Evolutionary conservation across 1,284 basidiomycete genomes (phyloP), one percentile per base, ranked within the genome.

Genomic region (Xerocomus minutiporus): DNA sequence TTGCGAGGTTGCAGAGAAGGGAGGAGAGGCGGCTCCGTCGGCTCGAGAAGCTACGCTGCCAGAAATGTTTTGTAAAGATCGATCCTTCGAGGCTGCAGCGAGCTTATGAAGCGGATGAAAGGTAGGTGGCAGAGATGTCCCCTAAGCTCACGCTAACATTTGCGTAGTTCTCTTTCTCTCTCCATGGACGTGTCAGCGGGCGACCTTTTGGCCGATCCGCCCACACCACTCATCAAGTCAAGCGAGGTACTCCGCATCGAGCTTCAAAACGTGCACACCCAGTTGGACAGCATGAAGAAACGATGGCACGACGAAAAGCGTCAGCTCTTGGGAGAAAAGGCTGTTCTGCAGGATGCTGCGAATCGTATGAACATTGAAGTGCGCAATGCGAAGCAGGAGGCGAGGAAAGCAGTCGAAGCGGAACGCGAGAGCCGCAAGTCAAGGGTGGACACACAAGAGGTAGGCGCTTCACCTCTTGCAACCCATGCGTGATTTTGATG

Each of bases 271-370:
- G 80, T 87, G 50, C 86, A 86, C 57, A 53, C 64, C 6, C 79
- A 88, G 52, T 73, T 90, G n/a, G 75, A 78, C 23, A 66, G 70
- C 25, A 79, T 90, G 74, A 84, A 80, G 70, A 73, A 72, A 29
- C 73, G 81, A 59, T 88, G 87, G 85, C 75, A 80, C n/a, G 74
- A 78, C 9, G 86, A 90, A 63, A 80, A 77, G 62, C 72, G 71
- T 35, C 72, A 76, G 51, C 72, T 89, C 8, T 63, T 85, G 28
- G 84, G 80, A 44, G 86, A 91, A 64, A 88, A 86, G 50, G 83
- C 79, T 8, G 77, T 79, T 29, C 76, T 91, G 26, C 82, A 86
- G 61, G 82, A 88, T 58, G 78, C 83, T 4, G 76, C 87, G 0
- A 80, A 78, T 53, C 79, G 81, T 9, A 73, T 91, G 59, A 83